Conservation (phyloP, 75 land plant genomes). For the Pinus tabuliformis region DNA sequence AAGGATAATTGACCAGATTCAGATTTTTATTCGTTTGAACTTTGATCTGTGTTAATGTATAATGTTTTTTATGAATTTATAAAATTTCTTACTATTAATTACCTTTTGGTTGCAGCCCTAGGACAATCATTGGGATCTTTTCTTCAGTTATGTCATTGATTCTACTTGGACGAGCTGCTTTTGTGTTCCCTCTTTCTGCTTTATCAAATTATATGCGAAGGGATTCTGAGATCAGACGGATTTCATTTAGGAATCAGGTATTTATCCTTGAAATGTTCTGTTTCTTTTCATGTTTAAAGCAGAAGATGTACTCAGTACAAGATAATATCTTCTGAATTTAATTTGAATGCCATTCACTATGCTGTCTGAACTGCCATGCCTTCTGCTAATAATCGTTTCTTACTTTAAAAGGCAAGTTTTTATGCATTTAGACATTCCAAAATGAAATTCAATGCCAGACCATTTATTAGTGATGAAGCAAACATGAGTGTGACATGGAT, state of each 20-base stretch:
- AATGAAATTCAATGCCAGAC: too few relatives aligned
- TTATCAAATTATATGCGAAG: conserved; percentile 52
- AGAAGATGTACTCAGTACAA: neutral
- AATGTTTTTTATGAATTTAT: neutral
- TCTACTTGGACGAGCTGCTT: conserved; percentile 75
- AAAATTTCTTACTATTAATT: neutral
- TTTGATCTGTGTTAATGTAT: neutral
- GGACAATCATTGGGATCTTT: conserved; percentile 30
- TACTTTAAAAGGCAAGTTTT: too few relatives aligned
- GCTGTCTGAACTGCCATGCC: too few relatives aligned
- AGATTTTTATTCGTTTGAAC: neutral
- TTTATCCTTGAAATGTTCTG: neutral
- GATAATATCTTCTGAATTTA: neutral
- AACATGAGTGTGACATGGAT: too few relatives aligned
- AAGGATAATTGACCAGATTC: neutral
- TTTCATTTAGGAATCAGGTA: conserved; percentile 66
- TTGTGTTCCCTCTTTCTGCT: conserved; percentile 72
- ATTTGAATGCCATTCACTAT: too few relatives aligned
- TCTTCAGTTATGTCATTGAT: conserved; percentile 29
- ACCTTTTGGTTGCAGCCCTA: conserved; percentile 29
- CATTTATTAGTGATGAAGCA: too few relatives aligned
- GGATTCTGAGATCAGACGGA: conserved; percentile 21
- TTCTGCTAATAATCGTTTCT: too few relatives aligned
- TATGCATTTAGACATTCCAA: too few relatives aligned
- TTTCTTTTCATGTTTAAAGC: neutral